phyloP scores from a whole-genome alignment of 345 rosid genomes.

The Geranium brycei region DNA sequence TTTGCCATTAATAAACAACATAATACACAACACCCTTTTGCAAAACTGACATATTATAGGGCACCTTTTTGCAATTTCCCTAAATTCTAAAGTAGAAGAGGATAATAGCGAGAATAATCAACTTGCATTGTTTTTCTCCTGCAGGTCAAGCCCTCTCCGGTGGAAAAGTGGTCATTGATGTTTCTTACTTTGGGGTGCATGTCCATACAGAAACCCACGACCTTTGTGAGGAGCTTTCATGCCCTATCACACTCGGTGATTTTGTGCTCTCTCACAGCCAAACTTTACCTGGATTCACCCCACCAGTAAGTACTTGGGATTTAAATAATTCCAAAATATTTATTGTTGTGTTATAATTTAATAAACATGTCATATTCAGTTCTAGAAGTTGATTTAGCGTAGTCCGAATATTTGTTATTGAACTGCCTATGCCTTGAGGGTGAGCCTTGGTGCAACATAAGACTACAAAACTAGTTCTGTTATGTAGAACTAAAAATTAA shows the following conservation, averaged over 20 bases:
- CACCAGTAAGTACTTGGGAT: conserved; percentile 31
- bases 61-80: too few species aligned
- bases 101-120: background rate
- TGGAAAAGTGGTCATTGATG: conserved; percentile 40
- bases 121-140: background rate
- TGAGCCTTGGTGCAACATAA: too few species aligned
- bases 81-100: too few species aligned
- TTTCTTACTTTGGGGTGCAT: conserved; percentile 30
- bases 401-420: too few species aligned
- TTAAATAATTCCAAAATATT: background rate
- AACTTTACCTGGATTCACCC: conserved; percentile 40
- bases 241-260: conserved; percentile 39
- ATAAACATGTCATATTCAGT: too few species aligned
- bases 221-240: conserved; percentile 43
- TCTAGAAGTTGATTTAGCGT: background rate
- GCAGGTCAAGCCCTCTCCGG: conserved; percentile 35
- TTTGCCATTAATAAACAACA: too few species aligned
- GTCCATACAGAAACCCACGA: conserved; percentile 44
- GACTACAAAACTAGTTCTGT: too few species aligned
- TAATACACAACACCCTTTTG: too few species aligned
- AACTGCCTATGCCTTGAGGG: too few species aligned
- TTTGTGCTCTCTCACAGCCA: conserved; percentile 60
- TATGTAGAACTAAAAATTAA: too few species aligned
- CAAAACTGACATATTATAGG: too few species aligned
- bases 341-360: background rate